Base-by-base conservation (phyloP, 2,329 filamentous ascomycete genomes). In the Paracorniculantispora psalliotae region DNA sequence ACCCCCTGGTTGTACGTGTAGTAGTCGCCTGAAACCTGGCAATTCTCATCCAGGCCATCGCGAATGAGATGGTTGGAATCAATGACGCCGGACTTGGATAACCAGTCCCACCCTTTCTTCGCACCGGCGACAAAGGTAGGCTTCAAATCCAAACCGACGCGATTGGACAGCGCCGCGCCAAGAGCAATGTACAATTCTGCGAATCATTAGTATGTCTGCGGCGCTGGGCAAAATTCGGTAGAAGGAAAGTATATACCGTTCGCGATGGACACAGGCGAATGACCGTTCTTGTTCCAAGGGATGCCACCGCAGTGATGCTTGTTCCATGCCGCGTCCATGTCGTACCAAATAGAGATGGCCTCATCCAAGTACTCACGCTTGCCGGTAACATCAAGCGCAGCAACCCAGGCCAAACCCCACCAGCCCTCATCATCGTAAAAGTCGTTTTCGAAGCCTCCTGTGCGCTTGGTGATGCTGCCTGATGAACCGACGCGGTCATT, bases 351-450 rank as follows among this genome's bases (percentile, higher is more conserved):
- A 17, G 70, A 64, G 60, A 78, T 75, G 1, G 83, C 82, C 43
- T 75, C 75, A 56, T 78, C 64, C 13, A 85, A 77, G 64, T 83
- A 85, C 39, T 71, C 71, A 7, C 66, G 52, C 19, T 80, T 69
- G 10, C 72, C 70, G 3, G 75, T 81, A 12, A 80, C 68, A 67
- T 85, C 83, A 66, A 77, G 82, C 5, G 78, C 74, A 43, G 79
- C 75, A 60, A 86, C 80, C 75, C 81, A 79, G 15, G 77, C 83
- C 54, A 86, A 73, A 2, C 79, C 83, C 84, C 84, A 87, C 83
- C 83, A 86, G 35, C 83, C 78, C 68, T 84, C 81, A 66, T 86
- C 83, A 64, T 86, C 83, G 64, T 84, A 85, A 63, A 59, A 53
- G 33, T 53, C 50, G 23, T 53, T 53, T 12, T 39, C n/a, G 19